phyloP scores from a whole-genome alignment of 441 rosid species.

The Aleurites moluccanus region DNA sequence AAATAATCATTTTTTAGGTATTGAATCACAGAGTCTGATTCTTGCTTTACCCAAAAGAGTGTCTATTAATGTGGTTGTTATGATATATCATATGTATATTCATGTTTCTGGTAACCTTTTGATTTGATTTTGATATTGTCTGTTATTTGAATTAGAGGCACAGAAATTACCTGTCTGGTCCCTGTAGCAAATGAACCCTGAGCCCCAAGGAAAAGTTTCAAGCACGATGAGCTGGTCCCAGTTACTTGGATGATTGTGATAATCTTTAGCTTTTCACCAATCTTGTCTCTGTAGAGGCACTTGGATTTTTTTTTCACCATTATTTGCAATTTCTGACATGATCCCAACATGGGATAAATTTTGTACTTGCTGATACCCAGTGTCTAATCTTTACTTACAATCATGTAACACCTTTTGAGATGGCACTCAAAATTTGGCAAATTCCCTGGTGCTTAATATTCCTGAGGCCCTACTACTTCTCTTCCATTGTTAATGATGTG shows the following conservation, averaged over 20 bases:
- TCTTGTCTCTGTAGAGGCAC: neutral
- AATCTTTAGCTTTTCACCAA: neutral
- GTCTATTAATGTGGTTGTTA: neutral
- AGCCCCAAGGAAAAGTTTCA: neutral
- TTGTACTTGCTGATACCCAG: neutral
- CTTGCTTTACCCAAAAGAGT: too few species aligned
- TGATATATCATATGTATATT: neutral
- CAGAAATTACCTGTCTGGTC: neutral
- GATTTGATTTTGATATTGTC: neutral
- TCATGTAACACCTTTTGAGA: neutral
- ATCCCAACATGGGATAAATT: neutral
- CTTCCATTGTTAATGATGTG: neutral
- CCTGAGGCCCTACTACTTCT: neutral
- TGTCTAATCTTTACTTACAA: neutral
- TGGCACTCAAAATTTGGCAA: neutral
- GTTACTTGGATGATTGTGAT: conserved; percentile 4
- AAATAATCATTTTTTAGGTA: neutral
- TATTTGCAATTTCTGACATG: neutral
- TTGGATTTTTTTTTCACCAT: neutral
- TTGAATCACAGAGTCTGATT: neutral
- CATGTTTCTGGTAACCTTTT: neutral
- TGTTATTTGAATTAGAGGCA: neutral
- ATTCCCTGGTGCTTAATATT: neutral
- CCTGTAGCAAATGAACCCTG: too few species aligned
- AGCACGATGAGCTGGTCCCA: neutral